These are phyloP conservation scores for Clathrus columnatus DNA, from an alignment of 768 basidiomycete genomes.

Conservation along the genomic window DNA sequence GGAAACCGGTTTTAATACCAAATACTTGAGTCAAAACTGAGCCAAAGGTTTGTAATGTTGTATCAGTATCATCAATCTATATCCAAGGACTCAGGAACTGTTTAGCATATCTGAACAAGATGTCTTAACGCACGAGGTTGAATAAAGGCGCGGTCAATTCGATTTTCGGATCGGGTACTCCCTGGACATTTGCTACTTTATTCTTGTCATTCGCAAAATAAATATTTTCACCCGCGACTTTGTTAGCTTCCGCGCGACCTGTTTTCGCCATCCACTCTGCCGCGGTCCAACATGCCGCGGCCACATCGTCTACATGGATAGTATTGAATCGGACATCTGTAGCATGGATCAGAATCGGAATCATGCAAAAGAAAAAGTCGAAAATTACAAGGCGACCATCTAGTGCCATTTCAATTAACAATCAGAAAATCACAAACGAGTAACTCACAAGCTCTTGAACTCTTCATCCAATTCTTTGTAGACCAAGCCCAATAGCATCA, in stretches of 20 bases:
- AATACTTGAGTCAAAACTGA: slow-evolving; percentile 62
- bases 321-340: slow-evolving; percentile 37
- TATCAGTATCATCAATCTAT: slow-evolving; percentile 70
- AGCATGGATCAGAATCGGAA: not conserved
- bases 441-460: slow-evolving; percentile 71
- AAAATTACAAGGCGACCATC: slow-evolving; percentile 75
- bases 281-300: slow-evolving; percentile 67
- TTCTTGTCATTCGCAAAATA: slow-evolving; percentile 62
- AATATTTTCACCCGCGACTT: slow-evolving; percentile 58
- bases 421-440: not conserved
- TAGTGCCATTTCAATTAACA: slow-evolving; percentile 20
- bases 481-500: slow-evolving; percentile 66
- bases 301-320: slow-evolving; percentile 70
- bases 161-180: slow-evolving; percentile 39
- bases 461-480: slow-evolving; percentile 78
- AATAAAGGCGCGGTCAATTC: slow-evolving; percentile 71
- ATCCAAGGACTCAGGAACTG: slow-evolving; percentile 2
- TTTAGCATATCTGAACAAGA: no score
- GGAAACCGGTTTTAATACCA: slow-evolving; percentile 74
- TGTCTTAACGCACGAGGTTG: slow-evolving; percentile 49
- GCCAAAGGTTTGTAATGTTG: slow-evolving; percentile 58
- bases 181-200: slow-evolving; percentile 55
- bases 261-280: slow-evolving; percentile 64
- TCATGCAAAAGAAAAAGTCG: slow-evolving; percentile 27
- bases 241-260: slow-evolving; percentile 57